Conservation (phyloP, 257 asterid genomes). For the Coffea canephora region DNA sequence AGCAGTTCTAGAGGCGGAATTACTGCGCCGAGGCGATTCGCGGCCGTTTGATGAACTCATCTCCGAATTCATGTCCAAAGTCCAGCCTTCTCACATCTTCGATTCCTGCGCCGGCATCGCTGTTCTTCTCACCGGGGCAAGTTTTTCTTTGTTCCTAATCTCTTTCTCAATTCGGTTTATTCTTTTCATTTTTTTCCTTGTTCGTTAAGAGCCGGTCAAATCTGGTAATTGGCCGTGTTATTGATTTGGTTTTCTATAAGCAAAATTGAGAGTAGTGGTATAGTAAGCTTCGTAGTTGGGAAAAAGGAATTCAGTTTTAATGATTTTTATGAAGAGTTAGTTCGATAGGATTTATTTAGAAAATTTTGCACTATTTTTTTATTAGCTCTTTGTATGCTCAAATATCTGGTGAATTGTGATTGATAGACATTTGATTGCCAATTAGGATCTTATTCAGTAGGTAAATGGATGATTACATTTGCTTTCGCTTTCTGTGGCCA, state of each 20-base stretch:
- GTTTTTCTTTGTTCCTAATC: background rate
- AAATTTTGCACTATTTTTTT: background rate
- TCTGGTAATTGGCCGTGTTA: background rate
- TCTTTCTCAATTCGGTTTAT: background rate
- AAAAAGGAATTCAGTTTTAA: background rate
- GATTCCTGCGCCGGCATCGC: slow-evolving; percentile 71
- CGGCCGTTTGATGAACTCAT: slow-evolving; percentile 64
- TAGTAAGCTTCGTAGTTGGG: background rate
- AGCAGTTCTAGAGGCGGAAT: slow-evolving; percentile 31
- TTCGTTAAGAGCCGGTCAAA: background rate
- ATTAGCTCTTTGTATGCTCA: background rate
- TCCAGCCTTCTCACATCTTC: slow-evolving; percentile 51
- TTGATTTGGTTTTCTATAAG: background rate
- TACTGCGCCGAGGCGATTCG: slow-evolving; percentile 54
- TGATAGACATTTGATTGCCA: background rate
- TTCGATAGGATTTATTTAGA: background rate
- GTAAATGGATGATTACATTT: background rate
- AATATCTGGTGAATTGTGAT: background rate
- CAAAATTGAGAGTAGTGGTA: background rate
- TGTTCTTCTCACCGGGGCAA: slow-evolving; percentile 43
- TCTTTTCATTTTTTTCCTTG: too few species aligned
- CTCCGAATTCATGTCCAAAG: slow-evolving; percentile 50
- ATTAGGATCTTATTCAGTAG: background rate
- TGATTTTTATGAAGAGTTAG: background rate
- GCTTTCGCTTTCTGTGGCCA: background rate